Base-by-base conservation (phyloP, 345 rosid genomes). In the Pistacia atlantica region DNA sequence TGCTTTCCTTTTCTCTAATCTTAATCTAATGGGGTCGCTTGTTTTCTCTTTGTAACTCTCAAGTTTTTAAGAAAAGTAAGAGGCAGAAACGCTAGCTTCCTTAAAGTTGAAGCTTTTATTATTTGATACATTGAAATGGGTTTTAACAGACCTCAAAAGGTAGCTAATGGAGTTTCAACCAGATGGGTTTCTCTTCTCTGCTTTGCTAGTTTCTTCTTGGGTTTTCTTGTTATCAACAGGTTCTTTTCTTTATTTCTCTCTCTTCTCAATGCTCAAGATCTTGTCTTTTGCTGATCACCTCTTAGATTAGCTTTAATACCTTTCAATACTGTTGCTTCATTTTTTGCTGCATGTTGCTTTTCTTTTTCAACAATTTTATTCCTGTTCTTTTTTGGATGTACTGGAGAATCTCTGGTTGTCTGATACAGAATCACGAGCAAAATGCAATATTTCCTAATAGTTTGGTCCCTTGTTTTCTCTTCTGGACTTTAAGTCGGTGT, bases 211-310 rank as follows among this genome's bases (percentile, higher is more conserved):
- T 91, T 91, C 85, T 81, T 89, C 86, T 80, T 87, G 74, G 93
- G 93, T 31, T 86, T 85, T 82, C 82, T 90, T 84, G 85, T 91
- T 75, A 87, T 90, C 67, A 85, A 92, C 90, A 92, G 97, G 97
- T 87, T 64, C 52, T 64, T 69, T 22, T 14, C 69, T 82, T 71
- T 76, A 60, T 69, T 25, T 22, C 14, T 69, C 78, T 76, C 56
- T 28, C 68, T 7, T 65, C 22, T 76, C 56, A 22, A 42, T 58
- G 49, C 70, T 65, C 51, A 80, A 84, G 91, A 89, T 89, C 91
- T 83, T 83, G 79, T 67, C 80, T 79, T 79, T 38, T 64, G 49
- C 16, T 72, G 72, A 61, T 75, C 56, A 71, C 72, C 80, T 75
- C 20, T 73, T 68, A 65, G 75, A 69, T 73, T 74, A 78, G 18